phyloP scores from a whole-genome alignment of 2,329 filamentous ascomycete genomes.

The Colletotrichum higginsianum region DNA sequence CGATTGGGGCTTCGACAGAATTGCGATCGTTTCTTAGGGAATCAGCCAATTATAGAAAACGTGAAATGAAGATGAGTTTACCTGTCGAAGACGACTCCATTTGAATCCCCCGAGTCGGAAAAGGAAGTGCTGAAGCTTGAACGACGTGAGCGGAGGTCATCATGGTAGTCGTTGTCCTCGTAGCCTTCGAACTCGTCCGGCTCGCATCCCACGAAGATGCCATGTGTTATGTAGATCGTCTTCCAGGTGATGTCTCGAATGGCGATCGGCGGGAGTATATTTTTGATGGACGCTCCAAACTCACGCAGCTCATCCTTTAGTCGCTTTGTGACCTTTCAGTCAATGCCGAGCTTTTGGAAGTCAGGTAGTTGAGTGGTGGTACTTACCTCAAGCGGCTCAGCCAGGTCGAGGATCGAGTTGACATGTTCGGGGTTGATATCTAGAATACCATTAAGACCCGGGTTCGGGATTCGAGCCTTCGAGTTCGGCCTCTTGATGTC shows the following conservation, averaged over 20 bases:
- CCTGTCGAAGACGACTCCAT: not conserved
- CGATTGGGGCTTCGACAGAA: rapidly evolving
- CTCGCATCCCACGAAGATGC: not conserved
- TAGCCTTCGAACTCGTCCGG: conserved; percentile 1
- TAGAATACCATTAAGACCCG: not conserved
- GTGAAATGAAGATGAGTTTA: not conserved
- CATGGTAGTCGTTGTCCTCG: not conserved
- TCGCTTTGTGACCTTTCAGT: not conserved
- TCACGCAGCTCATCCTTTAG: not conserved
- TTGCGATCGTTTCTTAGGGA: not conserved
- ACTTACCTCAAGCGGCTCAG: not conserved
- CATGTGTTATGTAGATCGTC: not conserved
- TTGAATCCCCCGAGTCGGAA: not conserved
- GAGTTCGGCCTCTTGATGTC: not conserved
- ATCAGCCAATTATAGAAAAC: not conserved
- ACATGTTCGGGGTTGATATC: not conserved
- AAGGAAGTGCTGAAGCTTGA: not conserved
- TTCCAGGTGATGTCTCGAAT: conserved; percentile 32
- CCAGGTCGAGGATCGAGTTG: not conserved
- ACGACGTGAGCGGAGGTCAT: no score
- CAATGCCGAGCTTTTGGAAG: not conserved
- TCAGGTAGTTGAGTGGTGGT: not conserved
- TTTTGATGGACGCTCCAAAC: not conserved
- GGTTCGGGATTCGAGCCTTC: not conserved
- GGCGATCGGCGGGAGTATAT: not conserved